phyloP scores from a whole-genome alignment of 169 alveolate species.

The Cryptosporidium muris region DNA sequence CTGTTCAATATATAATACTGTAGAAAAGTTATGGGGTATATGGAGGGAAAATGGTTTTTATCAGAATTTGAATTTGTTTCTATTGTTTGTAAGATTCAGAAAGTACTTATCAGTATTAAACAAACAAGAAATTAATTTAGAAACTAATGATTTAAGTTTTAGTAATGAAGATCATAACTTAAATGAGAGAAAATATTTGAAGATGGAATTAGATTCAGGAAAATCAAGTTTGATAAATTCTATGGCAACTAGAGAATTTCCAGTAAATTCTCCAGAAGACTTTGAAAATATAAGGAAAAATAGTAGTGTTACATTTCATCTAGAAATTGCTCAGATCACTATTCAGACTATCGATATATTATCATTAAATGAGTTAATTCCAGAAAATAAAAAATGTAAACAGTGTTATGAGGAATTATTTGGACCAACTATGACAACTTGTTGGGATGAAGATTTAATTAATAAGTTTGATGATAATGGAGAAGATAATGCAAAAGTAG shows the following conservation, averaged over 20 bases:
- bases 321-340: slow-evolving; percentile 30
- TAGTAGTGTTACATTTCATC: slow-evolving; percentile 6
- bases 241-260: slow-evolving; percentile 14
- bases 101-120: slow-evolving; percentile 25
- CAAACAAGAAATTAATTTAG: neutral
- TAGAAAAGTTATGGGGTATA: slow-evolving; percentile 42
- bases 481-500: neutral
- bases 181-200: slow-evolving; percentile 7
- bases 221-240: neutral
- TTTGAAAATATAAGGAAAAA: neutral
- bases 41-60: slow-evolving; percentile 69
- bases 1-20: slow-evolving; percentile 11
- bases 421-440: slow-evolving; percentile 32
- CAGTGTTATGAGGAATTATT: slow-evolving; percentile 36
- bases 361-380: slow-evolving; percentile 20
- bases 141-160: neutral
- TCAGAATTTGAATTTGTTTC: slow-evolving; percentile 30
- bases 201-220: neutral
- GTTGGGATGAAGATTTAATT: slow-evolving; percentile 17
- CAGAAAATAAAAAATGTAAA: slow-evolving; percentile 7
- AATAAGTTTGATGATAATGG: neutral
- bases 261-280: neutral
- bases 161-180: neutral
- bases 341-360: slow-evolving; percentile 43
- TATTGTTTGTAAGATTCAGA: slow-evolving; percentile 17